Conservation (phyloP, 495 filamentous ascomycete genomes). For the Coniosporium apollinis region DNA sequence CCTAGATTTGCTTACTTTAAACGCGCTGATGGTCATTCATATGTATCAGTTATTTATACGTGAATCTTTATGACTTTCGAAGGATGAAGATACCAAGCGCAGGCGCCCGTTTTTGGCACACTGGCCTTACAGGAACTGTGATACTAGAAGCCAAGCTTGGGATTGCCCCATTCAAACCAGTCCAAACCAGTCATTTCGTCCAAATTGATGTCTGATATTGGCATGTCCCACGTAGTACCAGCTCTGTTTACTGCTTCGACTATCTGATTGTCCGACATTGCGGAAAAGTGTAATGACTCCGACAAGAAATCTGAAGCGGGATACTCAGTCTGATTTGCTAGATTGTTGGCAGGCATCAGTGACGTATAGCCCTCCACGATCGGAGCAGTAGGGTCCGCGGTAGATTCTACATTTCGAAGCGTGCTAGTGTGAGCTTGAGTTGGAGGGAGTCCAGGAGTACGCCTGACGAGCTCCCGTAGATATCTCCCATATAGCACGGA, state of each 20-base stretch:
- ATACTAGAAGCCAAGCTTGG: too few relatives aligned
- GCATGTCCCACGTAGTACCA: conserved; percentile 11
- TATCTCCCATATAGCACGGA: conserved; percentile 46
- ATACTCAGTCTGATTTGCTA: conserved; percentile 28
- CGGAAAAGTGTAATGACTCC: conserved; percentile 44
- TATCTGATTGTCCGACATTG: conserved; percentile 51
- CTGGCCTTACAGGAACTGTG: too few relatives aligned
- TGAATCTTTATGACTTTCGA: too few relatives aligned
- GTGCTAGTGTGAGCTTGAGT: not conserved
- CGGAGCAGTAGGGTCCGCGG: not conserved
- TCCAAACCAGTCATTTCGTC: conserved; percentile 1
- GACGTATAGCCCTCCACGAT: not conserved
- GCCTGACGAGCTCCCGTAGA: conserved; percentile 38
- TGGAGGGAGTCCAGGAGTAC: not conserved
- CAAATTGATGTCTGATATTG: not conserved
- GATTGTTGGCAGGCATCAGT: not conserved
- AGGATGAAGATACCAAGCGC: too few relatives aligned
- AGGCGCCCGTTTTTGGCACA: too few relatives aligned
- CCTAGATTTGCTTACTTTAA: too few relatives aligned
- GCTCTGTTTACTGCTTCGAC: conserved; percentile 43
- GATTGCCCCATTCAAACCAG: conserved; percentile 2
- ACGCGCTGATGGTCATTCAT: too few relatives aligned
- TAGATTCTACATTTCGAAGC: not conserved
- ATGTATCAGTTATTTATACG: too few relatives aligned
- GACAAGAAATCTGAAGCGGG: conserved; percentile 23